Percentiles rank a stretch among this genome's conserved stretches.
Conservation (phyloP, 2,329 filamentous ascomycete species). For the Akanthomyces lecanii region DNA sequence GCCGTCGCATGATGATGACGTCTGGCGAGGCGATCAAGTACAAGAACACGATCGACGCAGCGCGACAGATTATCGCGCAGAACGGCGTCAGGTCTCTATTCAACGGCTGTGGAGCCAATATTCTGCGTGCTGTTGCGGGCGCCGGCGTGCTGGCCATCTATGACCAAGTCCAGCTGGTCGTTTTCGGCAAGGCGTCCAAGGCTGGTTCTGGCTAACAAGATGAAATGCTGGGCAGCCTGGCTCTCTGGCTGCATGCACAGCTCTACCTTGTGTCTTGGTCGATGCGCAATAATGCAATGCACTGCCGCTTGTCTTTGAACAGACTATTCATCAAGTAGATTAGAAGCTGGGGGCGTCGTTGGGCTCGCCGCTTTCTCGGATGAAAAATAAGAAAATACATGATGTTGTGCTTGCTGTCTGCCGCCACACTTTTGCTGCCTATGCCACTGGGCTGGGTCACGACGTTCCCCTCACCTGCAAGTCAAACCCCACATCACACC, state of each 20-base stretch:
- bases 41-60: conserved; percentile 91
- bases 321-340: not conserved
- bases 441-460: not conserved
- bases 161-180: conserved; percentile 96
- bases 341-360: not conserved
- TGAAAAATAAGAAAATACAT: not conserved
- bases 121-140: conserved; percentile 99
- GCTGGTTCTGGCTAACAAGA: conserved; percentile 46
- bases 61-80: conserved; percentile 91
- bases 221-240: not conserved
- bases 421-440: not conserved
- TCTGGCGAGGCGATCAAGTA: conserved; percentile 98
- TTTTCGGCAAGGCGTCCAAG: conserved; percentile 99
- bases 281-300: too few species aligned
- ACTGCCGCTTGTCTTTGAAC: too few species aligned
- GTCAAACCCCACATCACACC: conserved; percentile 11
- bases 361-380: too few species aligned
- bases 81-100: conserved; percentile 99
- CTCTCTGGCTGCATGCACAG: not conserved
- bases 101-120: conserved; percentile 99
- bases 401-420: not conserved
- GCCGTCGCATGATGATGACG: conserved; percentile 99
- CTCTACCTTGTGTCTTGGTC: not conserved
- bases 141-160: conserved; percentile 99
- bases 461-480: conserved; percentile 3